A percentile compares a stretch with the other conserved stretches of the same genome.
These are phyloP conservation scores for Stygiomarasmius scandens DNA, from an alignment of 1,284 basidiomycete species.

Conservation along the genomic window DNA sequence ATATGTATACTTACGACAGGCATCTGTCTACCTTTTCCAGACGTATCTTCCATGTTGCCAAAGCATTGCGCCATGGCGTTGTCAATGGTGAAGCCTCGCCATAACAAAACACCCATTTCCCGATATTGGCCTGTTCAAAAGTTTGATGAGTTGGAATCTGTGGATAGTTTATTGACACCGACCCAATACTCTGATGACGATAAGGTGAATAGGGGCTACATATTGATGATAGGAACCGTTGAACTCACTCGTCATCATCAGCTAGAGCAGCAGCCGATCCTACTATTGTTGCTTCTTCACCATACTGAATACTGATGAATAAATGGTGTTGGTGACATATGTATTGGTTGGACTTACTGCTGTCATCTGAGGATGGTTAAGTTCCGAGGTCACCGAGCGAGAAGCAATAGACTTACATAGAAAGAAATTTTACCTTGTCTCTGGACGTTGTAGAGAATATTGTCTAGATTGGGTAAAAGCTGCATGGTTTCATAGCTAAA, in stretches of 20 bases:
- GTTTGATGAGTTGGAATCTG: no score
- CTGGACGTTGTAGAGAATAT: conserved; percentile 88
- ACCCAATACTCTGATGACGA: conserved; percentile 59
- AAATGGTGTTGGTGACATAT: conserved; percentile 1
- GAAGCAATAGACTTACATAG: conserved; percentile 61
- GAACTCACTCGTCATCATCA: conserved; percentile 82
- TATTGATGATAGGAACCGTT: conserved; percentile 1
- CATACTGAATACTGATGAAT: conserved; percentile 54
- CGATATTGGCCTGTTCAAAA: conserved; percentile 88
- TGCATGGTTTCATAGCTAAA: conserved; percentile 81
- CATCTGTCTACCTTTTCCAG: conserved; percentile 89
- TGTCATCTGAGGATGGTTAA: conserved; percentile 61
- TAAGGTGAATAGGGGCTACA: neutral
- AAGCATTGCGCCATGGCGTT: conserved; percentile 88
- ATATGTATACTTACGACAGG: conserved; percentile 60
- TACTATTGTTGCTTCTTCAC: conserved; percentile 91
- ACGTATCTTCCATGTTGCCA: conserved; percentile 80
- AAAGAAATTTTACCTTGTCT: conserved; percentile 94
- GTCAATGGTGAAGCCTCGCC: conserved; percentile 79
- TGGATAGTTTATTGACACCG: conserved; percentile 22
- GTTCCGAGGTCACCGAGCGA: conserved; percentile 1
- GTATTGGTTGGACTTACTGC: conserved; percentile 48
- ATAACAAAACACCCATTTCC: conserved; percentile 89
- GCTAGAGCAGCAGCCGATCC: conserved; percentile 88
- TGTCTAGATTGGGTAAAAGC: conserved; percentile 85